Base-by-base conservation (phyloP, 176 grass and related monocot genomes). In the Phoenix dactylifera region DNA sequence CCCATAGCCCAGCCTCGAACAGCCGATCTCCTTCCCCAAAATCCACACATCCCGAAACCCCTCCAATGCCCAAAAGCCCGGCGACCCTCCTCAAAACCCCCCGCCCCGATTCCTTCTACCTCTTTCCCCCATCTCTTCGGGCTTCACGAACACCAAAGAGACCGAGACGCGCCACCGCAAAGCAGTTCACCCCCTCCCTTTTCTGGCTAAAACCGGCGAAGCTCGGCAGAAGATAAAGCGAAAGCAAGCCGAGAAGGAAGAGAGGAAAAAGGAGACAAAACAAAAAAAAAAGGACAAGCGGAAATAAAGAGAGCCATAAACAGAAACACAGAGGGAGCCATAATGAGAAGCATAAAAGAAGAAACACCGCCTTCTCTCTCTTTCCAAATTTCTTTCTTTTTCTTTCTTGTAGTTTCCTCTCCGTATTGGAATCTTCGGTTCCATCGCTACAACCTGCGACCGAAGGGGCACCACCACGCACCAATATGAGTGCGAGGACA, bases 401-500 rank as follows among this genome's bases (percentile, higher is more conserved):
- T 58, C 55, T 12, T 44, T 35, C 32, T 1, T 14, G 35, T 14
- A 14, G 6, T 44, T 44, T 2, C 12, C 35, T 44, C 35, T 14
- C 1, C 20, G 20, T 20, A 20, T 20, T 20, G 7, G 10, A 14
- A 44, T 44, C 35, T 1, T 1, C 2, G 35, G 1, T 12, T 12
- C 35, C 6, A 12, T 44, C 35, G 35, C 35, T 3, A 44, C 35
- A 2, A 9, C 7, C 35, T 44, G 35, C 35, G 35, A 12, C 10
- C 35, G 35, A 7, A 44, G 10, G 35, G 10, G 35, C 35, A 12
- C 35, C 0, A 1, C 35, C 0, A 28, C 29, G 60, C 24, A 71
- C 75, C 39, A 28, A 44, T 29, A 64, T 64, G 75, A 57, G 65
- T 5, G 67, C 69, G 64, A 15, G 60, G 54, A 44, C 35, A 2